Evolutionary conservation across 768 basidiomycete genomes (phyloP).

Genomic region (Rhodotorula paludigena): DNA sequence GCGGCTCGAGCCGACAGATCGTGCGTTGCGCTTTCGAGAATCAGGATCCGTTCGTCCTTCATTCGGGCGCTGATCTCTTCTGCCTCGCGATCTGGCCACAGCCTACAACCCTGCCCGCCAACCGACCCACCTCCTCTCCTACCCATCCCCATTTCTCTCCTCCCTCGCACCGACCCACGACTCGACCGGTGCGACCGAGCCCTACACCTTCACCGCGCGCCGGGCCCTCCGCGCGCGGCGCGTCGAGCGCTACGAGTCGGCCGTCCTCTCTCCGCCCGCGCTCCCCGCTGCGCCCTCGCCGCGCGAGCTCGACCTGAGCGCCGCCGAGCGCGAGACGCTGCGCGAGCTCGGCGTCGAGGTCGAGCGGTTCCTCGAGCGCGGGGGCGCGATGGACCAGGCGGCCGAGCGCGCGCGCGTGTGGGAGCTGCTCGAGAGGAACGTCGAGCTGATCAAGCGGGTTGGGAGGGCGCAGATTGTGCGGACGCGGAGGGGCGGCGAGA

Average conservation of each 20-base stretch:
- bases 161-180: background rate
- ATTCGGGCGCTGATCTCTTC: too few relatives aligned
- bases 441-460: slow-evolving; percentile 5
- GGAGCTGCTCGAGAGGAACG: background rate
- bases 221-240: background rate
- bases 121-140: background rate
- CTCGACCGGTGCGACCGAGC: background rate
- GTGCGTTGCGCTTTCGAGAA: background rate
- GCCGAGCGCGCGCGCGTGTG: background rate
- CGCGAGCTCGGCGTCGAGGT: background rate
- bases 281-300: too few relatives aligned
- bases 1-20: background rate
- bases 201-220: background rate
- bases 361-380: background rate
- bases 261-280: too few relatives aligned
- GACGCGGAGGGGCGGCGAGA: background rate
- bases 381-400: background rate
- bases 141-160: slow-evolving; percentile 3
- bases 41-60: background rate
- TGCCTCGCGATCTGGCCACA: background rate
- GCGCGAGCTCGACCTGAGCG: background rate
- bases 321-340: background rate
- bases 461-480: slow-evolving; percentile 4
- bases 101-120: background rate
- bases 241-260: background rate